Percentiles rank a stretch among this genome's conserved stretches.
Conservation (phyloP, 768 basidiomycete genomes). For the Xerocomellus dryophilus region DNA sequence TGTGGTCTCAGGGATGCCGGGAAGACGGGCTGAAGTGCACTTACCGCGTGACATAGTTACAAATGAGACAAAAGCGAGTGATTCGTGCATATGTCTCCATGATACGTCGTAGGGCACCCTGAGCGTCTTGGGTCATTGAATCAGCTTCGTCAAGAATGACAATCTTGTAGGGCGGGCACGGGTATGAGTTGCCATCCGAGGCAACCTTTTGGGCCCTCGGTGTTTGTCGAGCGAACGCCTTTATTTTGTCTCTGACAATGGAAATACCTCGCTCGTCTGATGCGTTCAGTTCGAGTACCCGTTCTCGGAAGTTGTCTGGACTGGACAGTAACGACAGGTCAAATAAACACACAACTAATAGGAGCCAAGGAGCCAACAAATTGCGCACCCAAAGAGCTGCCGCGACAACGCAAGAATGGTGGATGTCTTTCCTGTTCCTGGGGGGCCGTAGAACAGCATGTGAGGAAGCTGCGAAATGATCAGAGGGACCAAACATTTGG, state of each 20-base stretch:
- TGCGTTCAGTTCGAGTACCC: conserved; percentile 96
- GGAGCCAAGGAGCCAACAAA: background rate
- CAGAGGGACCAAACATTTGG: background rate
- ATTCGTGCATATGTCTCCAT: conserved; percentile 99
- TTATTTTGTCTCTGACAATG: conserved; percentile 98
- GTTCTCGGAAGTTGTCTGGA: conserved; percentile 88
- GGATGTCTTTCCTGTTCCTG: conserved; percentile 97
- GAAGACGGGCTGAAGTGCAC: conserved; percentile 17
- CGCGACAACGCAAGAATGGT: conserved; percentile 93
- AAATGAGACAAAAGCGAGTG: conserved; percentile 96
- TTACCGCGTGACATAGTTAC: conserved; percentile 98
- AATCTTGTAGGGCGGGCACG: conserved; percentile 97
- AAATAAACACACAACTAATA: background rate
- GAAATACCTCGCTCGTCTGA: conserved; percentile 97
- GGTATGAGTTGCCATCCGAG: conserved; percentile 83
- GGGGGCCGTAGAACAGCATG: conserved; percentile 99
- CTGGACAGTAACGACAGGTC: conserved; percentile 38
- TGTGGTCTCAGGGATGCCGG: background rate
- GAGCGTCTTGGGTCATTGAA: conserved; percentile 99
- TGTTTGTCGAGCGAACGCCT: conserved; percentile 92
- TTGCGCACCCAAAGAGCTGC: conserved; percentile 85
- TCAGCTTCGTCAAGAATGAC: conserved; percentile 99
- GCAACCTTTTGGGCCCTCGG: conserved; percentile 71
- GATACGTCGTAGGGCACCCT: conserved; percentile 93
- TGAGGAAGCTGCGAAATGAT: conserved; percentile 77